These are phyloP conservation scores for Coemansia sp. DNA, from an alignment of 192 early-diverging fungal species.

Conservation along the genomic window DNA sequence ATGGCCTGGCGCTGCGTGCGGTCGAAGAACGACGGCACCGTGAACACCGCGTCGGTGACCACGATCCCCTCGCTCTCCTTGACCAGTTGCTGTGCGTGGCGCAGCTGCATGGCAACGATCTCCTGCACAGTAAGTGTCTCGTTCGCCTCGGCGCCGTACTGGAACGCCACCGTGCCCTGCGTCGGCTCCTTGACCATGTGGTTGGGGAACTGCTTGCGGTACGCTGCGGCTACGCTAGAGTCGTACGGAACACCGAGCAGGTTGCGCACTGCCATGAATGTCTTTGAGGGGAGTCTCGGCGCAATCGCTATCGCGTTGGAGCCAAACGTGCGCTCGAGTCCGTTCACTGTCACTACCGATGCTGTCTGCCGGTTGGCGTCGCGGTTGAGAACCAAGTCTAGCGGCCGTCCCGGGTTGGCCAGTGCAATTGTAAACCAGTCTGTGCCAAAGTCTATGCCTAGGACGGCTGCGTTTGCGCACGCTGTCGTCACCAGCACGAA, in stretches of 20 bases:
- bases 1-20: constrained; percentile 92
- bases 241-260: constrained; percentile 80
- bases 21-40: constrained; percentile 91
- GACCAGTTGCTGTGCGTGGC: constrained; percentile 86
- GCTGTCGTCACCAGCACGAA: constrained; percentile 11
- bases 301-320: constrained; percentile 70
- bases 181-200: constrained; percentile 72
- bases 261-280: constrained; percentile 84
- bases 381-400: constrained; percentile 95
- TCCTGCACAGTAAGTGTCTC: constrained; percentile 78
- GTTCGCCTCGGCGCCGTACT: constrained; percentile 59
- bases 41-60: constrained; percentile 89
- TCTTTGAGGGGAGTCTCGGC: constrained; percentile 64
- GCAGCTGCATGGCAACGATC: constrained; percentile 92
- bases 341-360: constrained; percentile 79
- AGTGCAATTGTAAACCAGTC: constrained; percentile 98
- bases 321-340: constrained; percentile 85
- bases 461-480: constrained; percentile 66
- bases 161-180: constrained; percentile 73
- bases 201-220: constrained; percentile 76
- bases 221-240: constrained; percentile 70
- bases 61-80: constrained; percentile 70
- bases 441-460: constrained; percentile 96
- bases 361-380: constrained; percentile 96
- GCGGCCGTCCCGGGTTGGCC: constrained; percentile 84